Percentiles rank a stretch among this genome's conserved stretches.
Evolutionary conservation across 495 filamentous ascomycete species (phyloP).

Genomic region (Xylona heveae): DNA sequence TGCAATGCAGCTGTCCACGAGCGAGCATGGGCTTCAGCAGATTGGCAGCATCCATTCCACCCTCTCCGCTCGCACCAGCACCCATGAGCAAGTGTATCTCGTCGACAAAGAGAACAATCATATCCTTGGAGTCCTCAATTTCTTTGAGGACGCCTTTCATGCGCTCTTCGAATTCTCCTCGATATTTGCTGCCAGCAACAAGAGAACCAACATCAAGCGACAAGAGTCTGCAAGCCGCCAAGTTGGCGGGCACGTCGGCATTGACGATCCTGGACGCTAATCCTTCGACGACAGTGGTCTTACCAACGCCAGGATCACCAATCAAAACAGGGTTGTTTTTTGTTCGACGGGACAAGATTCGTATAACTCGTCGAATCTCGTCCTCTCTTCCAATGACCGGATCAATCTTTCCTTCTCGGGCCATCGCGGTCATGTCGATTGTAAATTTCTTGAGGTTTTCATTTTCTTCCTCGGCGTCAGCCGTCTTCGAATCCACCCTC

Average conservation of each 20-base stretch:
- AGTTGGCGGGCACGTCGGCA: constrained; percentile 80
- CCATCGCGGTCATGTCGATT: constrained; percentile 88
- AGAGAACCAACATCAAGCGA: constrained; percentile 88
- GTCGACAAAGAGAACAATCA: constrained; percentile 92
- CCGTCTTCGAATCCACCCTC: constrained; percentile 84
- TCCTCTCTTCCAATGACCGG: constrained; percentile 95
- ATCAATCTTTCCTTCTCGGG: constrained; percentile 91
- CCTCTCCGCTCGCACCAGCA: constrained; percentile 78
- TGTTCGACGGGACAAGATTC: constrained; percentile 80
- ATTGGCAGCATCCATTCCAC: constrained; percentile 97
- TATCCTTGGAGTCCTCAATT: constrained; percentile 88
- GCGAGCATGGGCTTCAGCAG: constrained; percentile 94
- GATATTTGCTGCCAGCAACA: constrained; percentile 92
- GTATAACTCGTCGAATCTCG: constrained; percentile 83
- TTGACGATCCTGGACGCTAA: constrained; percentile 93
- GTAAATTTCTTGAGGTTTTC: constrained; percentile 96
- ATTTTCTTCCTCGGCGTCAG: constrained; percentile 72
- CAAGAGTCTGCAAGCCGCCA: constrained; percentile 83
- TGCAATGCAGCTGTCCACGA: constrained; percentile 89
- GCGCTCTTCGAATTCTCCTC: constrained; percentile 94
- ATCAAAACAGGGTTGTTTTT: constrained; percentile 98
- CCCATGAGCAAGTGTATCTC: constrained; percentile 98
- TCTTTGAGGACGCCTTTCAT: constrained; percentile 99
- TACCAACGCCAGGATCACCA: constrained; percentile 94
- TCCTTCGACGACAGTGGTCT: constrained; percentile 95